Evolutionary conservation across 1,139 yeast genomes (phyloP).

Genomic region (Geotrichum cucujoidarum): DNA sequence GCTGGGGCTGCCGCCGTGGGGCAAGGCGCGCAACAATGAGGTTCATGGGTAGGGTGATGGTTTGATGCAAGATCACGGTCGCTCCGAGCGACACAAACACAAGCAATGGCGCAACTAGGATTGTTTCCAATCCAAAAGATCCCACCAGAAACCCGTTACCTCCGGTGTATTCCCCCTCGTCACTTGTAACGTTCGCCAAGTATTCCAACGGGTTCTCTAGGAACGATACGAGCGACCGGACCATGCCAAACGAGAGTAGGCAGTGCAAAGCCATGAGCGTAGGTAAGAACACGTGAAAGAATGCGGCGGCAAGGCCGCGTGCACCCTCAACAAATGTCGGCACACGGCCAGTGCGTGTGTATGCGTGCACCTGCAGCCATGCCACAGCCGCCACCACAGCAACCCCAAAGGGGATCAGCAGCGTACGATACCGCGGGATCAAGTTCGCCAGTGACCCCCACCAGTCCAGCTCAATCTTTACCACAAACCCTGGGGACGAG

Average conservation of each 20-base stretch:
- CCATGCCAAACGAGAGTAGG: constrained; percentile 20
- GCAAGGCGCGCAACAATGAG: background rate
- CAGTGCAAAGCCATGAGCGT: constrained; percentile 23
- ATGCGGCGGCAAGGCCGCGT: constrained; percentile 29
- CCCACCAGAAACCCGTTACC: constrained; percentile 20
- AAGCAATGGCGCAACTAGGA: constrained; percentile 21
- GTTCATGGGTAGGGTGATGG: constrained; percentile 3
- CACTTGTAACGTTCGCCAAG: too few relatives aligned
- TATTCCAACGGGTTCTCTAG: constrained; percentile 17
- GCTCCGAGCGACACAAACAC: constrained; percentile 38
- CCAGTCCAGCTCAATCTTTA: constrained; percentile 34
- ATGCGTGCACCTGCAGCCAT: constrained; percentile 27
- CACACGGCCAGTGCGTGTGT: constrained; percentile 37
- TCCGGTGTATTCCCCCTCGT: too few relatives aligned
- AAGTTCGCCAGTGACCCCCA: constrained; percentile 36
- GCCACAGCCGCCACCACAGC: constrained; percentile 29
- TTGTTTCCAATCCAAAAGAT: constrained; percentile 37
- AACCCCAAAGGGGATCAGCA: constrained; percentile 34
- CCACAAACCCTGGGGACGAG: background rate
- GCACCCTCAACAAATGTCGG: constrained; percentile 52
- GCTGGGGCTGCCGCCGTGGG: background rate
- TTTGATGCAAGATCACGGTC: background rate
- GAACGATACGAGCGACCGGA: constrained; percentile 23
- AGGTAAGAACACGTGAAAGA: constrained; percentile 22
- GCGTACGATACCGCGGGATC: constrained; percentile 35